A percentile compares a stretch with the other conserved stretches of the same genome.
These are phyloP conservation scores for Gossypium sturtianum DNA, from an alignment of 345 rosid genomes.

Conservation along the genomic window DNA sequence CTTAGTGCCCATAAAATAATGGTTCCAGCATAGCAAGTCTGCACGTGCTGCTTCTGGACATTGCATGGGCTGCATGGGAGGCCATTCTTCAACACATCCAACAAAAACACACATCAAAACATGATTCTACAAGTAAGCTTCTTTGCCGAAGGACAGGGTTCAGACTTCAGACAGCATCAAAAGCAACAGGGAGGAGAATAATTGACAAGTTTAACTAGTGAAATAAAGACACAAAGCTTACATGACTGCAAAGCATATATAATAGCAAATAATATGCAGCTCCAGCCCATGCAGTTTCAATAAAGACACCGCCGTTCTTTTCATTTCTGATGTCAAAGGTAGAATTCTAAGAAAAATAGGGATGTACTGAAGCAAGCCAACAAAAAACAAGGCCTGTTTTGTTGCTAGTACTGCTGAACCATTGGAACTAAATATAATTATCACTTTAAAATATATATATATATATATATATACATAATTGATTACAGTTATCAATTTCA, in stretches of 20 bases:
- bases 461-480: too few relatives aligned
- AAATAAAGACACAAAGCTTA: constrained; percentile 31
- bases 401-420: constrained; percentile 73
- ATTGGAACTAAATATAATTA: constrained; percentile 12
- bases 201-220: neutral
- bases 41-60: too few relatives aligned
- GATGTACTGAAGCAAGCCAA: constrained; percentile 62
- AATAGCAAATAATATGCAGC: constrained; percentile 87
- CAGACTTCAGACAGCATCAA: constrained; percentile 7
- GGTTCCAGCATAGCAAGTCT: too few relatives aligned
- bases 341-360: constrained; percentile 47
- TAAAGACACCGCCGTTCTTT: constrained; percentile 93
- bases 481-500: too few relatives aligned
- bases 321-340: constrained; percentile 81
- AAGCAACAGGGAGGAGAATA: neutral
- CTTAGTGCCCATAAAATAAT: too few relatives aligned
- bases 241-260: constrained; percentile 99
- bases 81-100: too few relatives aligned
- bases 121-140: neutral
- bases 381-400: constrained; percentile 61
- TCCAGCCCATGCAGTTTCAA: constrained; percentile 98
- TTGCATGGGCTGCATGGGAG: too few relatives aligned
- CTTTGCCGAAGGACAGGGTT: neutral
- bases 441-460: too few relatives aligned
- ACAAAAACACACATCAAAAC: constrained; percentile 8